Percentiles rank a stretch among this genome's conserved stretches.
Conservation (phyloP, 345 rosid genomes). For the Populus simonii region DNA sequence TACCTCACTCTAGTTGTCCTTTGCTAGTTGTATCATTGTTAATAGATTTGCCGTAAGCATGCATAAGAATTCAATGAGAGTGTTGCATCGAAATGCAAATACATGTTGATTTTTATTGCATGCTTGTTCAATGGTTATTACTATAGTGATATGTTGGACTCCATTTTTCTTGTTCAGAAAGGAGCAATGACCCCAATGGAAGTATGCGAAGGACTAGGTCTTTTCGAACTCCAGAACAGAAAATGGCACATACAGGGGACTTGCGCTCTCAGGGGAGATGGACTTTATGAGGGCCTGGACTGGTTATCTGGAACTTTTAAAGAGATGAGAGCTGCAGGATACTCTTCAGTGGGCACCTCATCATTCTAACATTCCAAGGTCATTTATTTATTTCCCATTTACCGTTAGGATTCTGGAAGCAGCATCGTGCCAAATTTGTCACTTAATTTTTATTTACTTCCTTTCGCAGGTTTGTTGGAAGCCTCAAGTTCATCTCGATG, state of each 20-base stretch:
- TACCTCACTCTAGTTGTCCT: background rate
- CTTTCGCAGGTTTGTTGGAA: constrained; percentile 7
- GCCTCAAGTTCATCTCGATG: background rate
- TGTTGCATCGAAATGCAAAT: background rate
- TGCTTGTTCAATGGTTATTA: background rate
- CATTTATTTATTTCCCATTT: background rate
- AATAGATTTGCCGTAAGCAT: background rate
- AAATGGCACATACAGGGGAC: constrained; percentile 99
- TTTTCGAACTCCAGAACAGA: constrained; percentile 85
- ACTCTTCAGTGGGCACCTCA: constrained; percentile 73
- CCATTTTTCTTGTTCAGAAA: constrained; percentile 44
- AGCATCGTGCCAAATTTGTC: background rate
- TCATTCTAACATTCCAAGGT: constrained; percentile 55
- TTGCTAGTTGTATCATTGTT: background rate
- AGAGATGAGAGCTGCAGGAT: constrained; percentile 90
- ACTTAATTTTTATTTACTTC: background rate
- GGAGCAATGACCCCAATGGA: constrained; percentile 98
- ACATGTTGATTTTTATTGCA: background rate
- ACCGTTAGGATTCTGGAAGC: background rate
- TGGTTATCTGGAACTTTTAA: constrained; percentile 82
- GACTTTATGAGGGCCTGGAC: constrained; percentile 96
- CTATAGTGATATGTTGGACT: background rate
- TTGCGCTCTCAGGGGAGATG: constrained; percentile 92
- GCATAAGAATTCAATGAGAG: background rate
- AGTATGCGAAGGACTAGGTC: constrained; percentile 90